phyloP scores from a whole-genome alignment of 2,329 filamentous ascomycete genomes.

The Aureobasidium subglaciale region DNA sequence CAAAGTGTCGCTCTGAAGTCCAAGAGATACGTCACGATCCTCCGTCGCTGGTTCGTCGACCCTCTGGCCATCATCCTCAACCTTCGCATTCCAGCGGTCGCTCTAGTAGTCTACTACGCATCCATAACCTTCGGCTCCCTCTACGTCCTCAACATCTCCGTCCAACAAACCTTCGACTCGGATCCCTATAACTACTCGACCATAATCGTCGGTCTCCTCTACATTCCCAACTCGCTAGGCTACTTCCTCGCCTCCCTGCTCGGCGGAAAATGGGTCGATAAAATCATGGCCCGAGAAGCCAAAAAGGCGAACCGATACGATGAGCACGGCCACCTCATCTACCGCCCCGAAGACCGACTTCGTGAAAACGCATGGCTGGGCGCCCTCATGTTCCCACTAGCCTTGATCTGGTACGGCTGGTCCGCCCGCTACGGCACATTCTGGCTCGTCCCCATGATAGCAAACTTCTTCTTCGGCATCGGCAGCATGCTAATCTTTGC shows the following conservation, averaged over 20 bases:
- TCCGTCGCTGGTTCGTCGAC: slow-evolving; percentile 61
- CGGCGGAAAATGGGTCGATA: slow-evolving; percentile 71
- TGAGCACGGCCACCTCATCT: slow-evolving; percentile 57
- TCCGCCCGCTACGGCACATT: slow-evolving; percentile 54
- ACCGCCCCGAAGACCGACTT: slow-evolving; percentile 73
- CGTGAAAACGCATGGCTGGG: slow-evolving; percentile 75
- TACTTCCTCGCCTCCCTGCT: slow-evolving; percentile 63
- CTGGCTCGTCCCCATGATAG: slow-evolving; percentile 49
- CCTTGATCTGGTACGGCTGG: slow-evolving; percentile 74
- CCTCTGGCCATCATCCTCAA: slow-evolving; percentile 64
- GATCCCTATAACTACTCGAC: slow-evolving; percentile 62
- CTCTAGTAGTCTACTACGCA: slow-evolving; percentile 66
- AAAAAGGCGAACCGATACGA: slow-evolving; percentile 61
- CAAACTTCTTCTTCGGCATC: slow-evolving; percentile 54
- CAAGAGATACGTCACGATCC: slow-evolving; percentile 44
- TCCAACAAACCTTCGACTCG: slow-evolving; percentile 61
- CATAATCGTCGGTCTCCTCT: slow-evolving; percentile 65
- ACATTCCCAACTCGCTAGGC: slow-evolving; percentile 67
- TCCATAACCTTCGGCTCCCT: slow-evolving; percentile 68
- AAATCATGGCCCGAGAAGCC: slow-evolving; percentile 72
- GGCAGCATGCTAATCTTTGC: slow-evolving; percentile 74
- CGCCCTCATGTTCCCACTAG: slow-evolving; percentile 61
- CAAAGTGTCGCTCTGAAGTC: slow-evolving; percentile 55
- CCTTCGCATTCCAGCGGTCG: slow-evolving; percentile 66
- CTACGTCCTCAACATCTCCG: slow-evolving; percentile 70